These are phyloP conservation scores for Musa balbisiana DNA, from an alignment of 202 grass and related monocot genomes.

Conservation along the genomic window DNA sequence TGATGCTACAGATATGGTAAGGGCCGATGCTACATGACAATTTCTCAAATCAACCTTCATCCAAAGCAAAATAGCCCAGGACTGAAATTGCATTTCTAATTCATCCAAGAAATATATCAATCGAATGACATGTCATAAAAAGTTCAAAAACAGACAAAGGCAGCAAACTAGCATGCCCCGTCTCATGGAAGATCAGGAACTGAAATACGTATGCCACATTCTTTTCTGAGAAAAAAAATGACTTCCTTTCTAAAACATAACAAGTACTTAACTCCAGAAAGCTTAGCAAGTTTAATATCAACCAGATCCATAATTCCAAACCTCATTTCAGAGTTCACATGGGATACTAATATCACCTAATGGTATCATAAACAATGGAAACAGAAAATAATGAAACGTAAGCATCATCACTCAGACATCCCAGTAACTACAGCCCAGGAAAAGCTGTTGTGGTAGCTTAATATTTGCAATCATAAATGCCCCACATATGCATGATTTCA, in stretches of 20 bases:
- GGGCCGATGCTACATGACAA: too few relatives aligned
- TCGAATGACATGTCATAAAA: neutral
- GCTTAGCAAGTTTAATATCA: neutral
- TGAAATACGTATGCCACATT: too few relatives aligned
- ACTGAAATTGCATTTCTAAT: too few relatives aligned
- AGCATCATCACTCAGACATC: neutral
- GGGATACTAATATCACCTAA: neutral
- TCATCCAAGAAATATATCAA: too few relatives aligned
- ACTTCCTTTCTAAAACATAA: neutral
- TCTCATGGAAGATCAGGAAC: neutral
- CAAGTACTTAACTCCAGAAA: neutral
- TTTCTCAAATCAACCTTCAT: too few relatives aligned
- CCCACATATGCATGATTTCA: neutral
- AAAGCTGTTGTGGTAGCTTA: neutral
- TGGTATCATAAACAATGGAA: neutral
- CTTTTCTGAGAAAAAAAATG: neutral
- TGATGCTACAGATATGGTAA: too few relatives aligned
- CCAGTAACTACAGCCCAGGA: neutral
- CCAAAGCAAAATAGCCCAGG: too few relatives aligned
- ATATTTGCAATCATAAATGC: neutral
- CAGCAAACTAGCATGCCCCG: neutral
- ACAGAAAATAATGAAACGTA: neutral
- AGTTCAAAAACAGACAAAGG: neutral
- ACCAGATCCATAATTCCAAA: neutral
- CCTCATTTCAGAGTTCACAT: neutral